Base-by-base conservation (phyloP, 179 eudicot genomes). In the Nepenthes alata region DNA sequence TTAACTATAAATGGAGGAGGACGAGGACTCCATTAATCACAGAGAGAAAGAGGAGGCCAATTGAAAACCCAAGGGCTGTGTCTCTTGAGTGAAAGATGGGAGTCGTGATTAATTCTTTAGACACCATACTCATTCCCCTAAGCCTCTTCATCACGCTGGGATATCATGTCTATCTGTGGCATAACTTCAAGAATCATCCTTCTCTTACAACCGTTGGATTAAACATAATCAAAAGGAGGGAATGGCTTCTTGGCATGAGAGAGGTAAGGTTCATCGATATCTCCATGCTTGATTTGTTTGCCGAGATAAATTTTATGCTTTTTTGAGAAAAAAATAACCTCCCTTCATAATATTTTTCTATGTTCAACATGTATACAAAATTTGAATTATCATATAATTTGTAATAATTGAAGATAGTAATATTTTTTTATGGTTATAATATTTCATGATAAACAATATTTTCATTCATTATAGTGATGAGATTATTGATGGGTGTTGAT, bases 121-220 rank as follows among this genome's bases (percentile, higher is more conserved):
- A 89, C 77, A 85, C 82, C 62, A 78, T 85, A 34, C 62, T 89
- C 49, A 87, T 89, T 37, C 95, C 97, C 5, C 61, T 79, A 34
- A 85, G 97, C 68, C 41, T 89, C 25, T 79, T 89, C 74, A 53
- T 89, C 51, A 79, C 85, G 6, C 54, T 84, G 15, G 91, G 91
- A 11, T 89, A 87, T 63, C 97, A 89, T 81, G 89, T 78, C 55
- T 89, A 75, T 71, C 74, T 89, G 12, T 87, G 87, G 91, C 91
- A 83, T 72, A 64, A 69, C 53, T 69, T 78, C 74, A 84, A 77
- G 79, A 76, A 61, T 74, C 77, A 80, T 44, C 97, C 97, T 35
- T 66, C 68, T 10, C 48, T 54, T 11, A 87, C 86, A 67, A 76
- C 87, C 54, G 70, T 89, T 44, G 97, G 97, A 54, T 66, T 78